Base-by-base conservation (phyloP, 2,329 filamentous ascomycete species). In the Plectosphaerella cucumerina region DNA sequence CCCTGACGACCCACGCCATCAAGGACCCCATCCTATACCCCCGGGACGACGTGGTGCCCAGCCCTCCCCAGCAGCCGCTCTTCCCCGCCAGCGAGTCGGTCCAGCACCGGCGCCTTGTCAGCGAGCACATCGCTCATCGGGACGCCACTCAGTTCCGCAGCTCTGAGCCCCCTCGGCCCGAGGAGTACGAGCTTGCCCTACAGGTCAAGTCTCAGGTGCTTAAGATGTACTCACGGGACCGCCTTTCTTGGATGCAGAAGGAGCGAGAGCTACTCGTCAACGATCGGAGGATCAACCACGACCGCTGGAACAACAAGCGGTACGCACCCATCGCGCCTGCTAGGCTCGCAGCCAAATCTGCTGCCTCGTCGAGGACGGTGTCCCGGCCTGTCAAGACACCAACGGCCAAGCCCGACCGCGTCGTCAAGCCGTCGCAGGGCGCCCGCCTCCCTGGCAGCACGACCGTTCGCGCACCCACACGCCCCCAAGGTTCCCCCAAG, bases 11-110 rank as follows among this genome's bases (percentile, higher is more conserved):
- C 39, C 62, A 66, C 41, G 11, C 56, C 3, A 63, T 74, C 50
- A 71, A 73, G 56, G 82, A 85, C 54, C 81, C 81, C 2, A 81
- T 85, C 33, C 67, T 85, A 31, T 85, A 81, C 56, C 80, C 81
- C 10, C 49, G 60, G 35, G 71, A 73, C 35, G 77, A 81, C 12
- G 52, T 62, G 37, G 45, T 67, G 3, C 58, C 67, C 11, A 72
- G 72, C 43, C 68, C 74, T 6, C 62, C 72, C 3, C 72, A 78
- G 51, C 69, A 70, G 11, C 76, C 79, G 5, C 67, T 84, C 18
- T 85, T 84, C 57, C 66, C 62, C 3, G 65, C 62, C 12, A 62
- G 67, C 33, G 71, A 77, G 39, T 58, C 68, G 17, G 66, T 72
- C 10, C 65, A 72, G 4, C 65, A 72, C 34, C 69, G 72, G 56